Conservation (phyloP, 305 asterid genomes). For the Solanum hybrid region DNA sequence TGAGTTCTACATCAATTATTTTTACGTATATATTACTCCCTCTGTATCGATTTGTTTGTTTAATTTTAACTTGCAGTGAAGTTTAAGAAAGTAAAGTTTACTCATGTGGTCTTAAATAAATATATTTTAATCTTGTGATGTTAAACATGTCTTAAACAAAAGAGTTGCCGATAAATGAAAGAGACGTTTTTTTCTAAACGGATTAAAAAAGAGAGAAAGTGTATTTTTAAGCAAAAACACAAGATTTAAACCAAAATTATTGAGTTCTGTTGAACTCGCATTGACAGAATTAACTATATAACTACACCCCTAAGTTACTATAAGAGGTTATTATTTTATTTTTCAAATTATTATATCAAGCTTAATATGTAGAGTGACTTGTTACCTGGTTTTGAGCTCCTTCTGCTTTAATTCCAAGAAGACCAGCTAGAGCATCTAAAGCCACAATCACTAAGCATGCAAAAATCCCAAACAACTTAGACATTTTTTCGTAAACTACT, state of each 20-base stretch:
- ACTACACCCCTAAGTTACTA: no score
- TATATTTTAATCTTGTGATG: not conserved
- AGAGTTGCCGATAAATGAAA: not conserved
- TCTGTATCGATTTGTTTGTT: no score
- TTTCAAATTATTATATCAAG: not conserved
- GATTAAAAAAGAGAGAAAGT: not conserved
- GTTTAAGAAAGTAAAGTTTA: not conserved
- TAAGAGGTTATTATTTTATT: not conserved
- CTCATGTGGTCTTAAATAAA: not conserved
- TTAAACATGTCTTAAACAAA: not conserved
- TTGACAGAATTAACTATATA: no score
- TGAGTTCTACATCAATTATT: not conserved
- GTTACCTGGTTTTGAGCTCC: slow-evolving; percentile 66
- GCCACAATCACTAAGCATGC: slow-evolving; percentile 58
- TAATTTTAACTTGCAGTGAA: not conserved
- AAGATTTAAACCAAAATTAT: not conserved
- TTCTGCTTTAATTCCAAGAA: slow-evolving; percentile 74
- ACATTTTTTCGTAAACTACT: slow-evolving; percentile 28
- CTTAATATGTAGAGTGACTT: not conserved
- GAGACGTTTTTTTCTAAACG: not conserved
- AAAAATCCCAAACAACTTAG: slow-evolving; percentile 37
- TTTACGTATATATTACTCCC: not conserved
- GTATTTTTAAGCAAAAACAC: not conserved
- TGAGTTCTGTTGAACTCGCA: not conserved
- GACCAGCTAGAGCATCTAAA: slow-evolving; percentile 60